Conservation (phyloP, 2,329 filamentous ascomycete species). For the Aureobasidium melanogenum region DNA sequence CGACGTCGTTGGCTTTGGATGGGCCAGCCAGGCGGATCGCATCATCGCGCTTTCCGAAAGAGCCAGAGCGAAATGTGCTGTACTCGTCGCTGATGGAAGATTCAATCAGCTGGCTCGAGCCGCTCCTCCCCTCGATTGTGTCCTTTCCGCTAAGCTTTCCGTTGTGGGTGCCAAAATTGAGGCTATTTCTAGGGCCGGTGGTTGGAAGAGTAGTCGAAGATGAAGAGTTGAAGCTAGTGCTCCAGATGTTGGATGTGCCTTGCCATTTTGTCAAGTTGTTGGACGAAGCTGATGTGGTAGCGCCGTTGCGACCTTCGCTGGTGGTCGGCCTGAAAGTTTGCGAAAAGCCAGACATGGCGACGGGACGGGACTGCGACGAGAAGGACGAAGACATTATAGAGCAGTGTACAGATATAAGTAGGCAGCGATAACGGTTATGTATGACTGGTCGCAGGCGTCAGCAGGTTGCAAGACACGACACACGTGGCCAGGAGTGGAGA, state of each 20-base stretch:
- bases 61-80: constrained; percentile 36
- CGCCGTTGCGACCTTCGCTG: constrained; percentile 3
- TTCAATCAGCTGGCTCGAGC: constrained; percentile 59
- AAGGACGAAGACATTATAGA: constrained; percentile 12
- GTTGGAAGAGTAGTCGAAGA: neutral
- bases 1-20: constrained; percentile 16
- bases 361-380: neutral
- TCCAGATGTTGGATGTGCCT: constrained; percentile 3
- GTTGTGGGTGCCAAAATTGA: neutral
- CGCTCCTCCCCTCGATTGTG: constrained; percentile 48
- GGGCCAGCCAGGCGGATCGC: constrained; percentile 16
- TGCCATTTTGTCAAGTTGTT: constrained; percentile 5
- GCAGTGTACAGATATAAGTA: neutral
- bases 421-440: neutral
- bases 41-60: constrained; percentile 29
- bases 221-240: neutral
- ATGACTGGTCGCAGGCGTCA: constrained; percentile 1
- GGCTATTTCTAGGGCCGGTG: neutral
- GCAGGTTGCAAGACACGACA: neutral
- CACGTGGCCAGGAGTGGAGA: neutral
- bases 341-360: neutral
- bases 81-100: constrained; percentile 62
- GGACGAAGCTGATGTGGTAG: neutral
- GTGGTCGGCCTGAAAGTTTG: constrained; percentile 2
- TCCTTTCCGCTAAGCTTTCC: constrained; percentile 16